Base-by-base conservation (phyloP, 2,329 filamentous ascomycete species). In the Calonectria crousiana region DNA sequence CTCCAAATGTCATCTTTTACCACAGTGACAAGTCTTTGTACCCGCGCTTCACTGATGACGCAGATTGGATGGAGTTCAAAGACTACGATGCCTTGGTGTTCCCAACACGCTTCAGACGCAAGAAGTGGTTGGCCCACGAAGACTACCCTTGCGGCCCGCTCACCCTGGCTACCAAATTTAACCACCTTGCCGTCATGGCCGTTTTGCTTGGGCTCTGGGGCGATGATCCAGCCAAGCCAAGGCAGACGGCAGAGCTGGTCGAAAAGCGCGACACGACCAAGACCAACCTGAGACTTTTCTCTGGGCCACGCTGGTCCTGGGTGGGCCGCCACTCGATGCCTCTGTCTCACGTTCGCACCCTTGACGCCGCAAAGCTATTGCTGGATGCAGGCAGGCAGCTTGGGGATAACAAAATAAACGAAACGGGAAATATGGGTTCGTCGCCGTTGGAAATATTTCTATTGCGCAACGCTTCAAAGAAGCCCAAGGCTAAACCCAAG, bases 171-270 rank as follows among this genome's bases (percentile, higher is more conserved):
- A 66, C 66, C 16, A 36, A 64, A 18, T 38, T 38, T n/a, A 53
- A 73, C 34, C 58, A 73, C 20, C 11, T 73, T 32, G 34, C 20
- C 8, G 66, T 73, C 13, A 73, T 73, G 56, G 34, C 34, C 47
- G 34, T 65, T 1, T 51, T 73, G 13, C 65, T 73, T 18, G 44
- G 67, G 13, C 30, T 51, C 23, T 44, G 28, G 38, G 53, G 20
- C 1, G 5, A 60, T 13, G 30, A 30, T 3, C 3, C 20, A 0
- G 8, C 9, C 1, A 6, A 11, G 20, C 36, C 41, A 9, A 26
- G 4, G n/a, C 2, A 44, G 23, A 36, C n/a, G 2, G 66, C 71
- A 14, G 26, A 51, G 2, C 20, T 67, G 13, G 38, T 66, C 3
- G 65, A 73, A 18, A 44, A 53, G 20, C 41, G 41, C 3, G 18